Evolutionary conservation across 768 basidiomycete species (phyloP), one percentile per base, ranked within the genome.

Genomic region (Tricholoma hemisulphureum): DNA sequence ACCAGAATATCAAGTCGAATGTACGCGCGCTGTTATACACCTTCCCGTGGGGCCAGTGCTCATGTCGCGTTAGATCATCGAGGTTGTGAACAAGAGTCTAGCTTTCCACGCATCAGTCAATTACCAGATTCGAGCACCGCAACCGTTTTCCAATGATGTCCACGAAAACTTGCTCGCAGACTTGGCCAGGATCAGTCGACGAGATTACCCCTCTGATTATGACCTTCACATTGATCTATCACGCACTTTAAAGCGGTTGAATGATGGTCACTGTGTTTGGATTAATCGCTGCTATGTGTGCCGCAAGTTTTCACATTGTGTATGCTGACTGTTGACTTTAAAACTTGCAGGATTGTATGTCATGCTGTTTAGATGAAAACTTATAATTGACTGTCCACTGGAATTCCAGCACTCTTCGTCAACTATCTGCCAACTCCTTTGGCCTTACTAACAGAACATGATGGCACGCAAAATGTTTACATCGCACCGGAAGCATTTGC

Each of bases 71-170:
- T 39, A 85, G 84, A 78, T 82, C 50, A 73, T 86, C 32, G 80
- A 86, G 58, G 82, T 83, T 8, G 72, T 84, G 43, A 84, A 76
- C 62, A 84, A 81, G 65, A 82, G 82, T 0, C 66, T 85, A 8
- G 77, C 80, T 13, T 85, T 87, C 64, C 85, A 86, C 63, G 82
- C 84, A 0, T 85, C 84, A 2, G 77, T 80, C 23, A 85, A 84
- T 71, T 86, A 85, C 57, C 79, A 85, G 67, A 75, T 82, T 41
- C 71, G 73, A 52, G 84, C 84, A 1, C 83, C 83, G 0, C 64
- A 69, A 20, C 84, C 84, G 5, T 86, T 83, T 63, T 65, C 75
- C 9, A 60, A 71, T 2, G 82, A 84, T 56, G 83, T 86, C 6
- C 83, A 85, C 56, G 83, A 84, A 62, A 79, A 87, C 62, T 63